phyloP scores from a whole-genome alignment of 257 asterid species.

The Solanum piurae region DNA sequence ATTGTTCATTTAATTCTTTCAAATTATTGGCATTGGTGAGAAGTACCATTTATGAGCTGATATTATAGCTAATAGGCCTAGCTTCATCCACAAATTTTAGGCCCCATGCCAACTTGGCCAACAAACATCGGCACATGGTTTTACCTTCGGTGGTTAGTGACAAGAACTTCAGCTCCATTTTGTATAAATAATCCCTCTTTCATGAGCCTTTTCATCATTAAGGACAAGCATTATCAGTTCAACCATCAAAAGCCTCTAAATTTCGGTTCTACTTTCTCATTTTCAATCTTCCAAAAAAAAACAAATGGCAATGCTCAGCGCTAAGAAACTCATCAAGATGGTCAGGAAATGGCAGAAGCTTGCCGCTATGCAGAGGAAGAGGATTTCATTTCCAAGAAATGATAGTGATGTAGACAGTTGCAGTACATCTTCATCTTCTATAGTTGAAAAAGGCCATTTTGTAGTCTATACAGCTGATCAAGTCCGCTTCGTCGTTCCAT shows the following conservation, averaged over 20 bases:
- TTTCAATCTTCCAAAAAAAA: background rate
- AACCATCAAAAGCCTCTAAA: background rate
- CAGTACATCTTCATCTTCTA: background rate
- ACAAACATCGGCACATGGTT: background rate
- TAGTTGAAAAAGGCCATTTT: constrained; percentile 25
- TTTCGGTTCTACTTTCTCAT: background rate
- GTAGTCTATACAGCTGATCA: constrained; percentile 15
- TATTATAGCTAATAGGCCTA: background rate
- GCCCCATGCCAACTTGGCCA: background rate
- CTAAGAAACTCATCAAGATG: background rate
- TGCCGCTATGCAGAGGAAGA: background rate
- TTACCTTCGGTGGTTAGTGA: background rate
- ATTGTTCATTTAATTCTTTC: background rate
- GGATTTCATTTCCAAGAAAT: background rate
- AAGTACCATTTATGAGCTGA: background rate
- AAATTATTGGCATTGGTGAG: background rate
- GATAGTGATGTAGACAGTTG: background rate
- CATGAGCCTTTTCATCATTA: background rate
- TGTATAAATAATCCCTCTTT: background rate
- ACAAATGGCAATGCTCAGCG: background rate
- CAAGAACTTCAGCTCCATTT: background rate
- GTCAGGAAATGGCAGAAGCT: background rate
- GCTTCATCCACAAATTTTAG: background rate
- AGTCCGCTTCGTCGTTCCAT: constrained; percentile 4
- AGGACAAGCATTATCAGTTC: background rate